Base-by-base conservation (phyloP, 768 basidiomycete species). In the Chalciporus sphaerocephalus region DNA sequence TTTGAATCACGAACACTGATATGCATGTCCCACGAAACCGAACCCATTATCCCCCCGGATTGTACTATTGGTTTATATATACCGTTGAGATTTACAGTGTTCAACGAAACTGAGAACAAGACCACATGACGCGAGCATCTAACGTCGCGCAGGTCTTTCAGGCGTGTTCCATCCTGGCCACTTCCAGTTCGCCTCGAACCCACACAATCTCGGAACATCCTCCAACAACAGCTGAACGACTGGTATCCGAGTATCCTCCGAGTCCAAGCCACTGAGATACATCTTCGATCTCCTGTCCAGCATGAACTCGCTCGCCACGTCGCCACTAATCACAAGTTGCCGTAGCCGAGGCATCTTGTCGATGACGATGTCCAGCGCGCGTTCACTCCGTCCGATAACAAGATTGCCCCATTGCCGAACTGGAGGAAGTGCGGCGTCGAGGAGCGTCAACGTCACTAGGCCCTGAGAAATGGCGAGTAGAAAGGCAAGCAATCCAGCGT, bases 271-370 rank as follows among this genome's bases (percentile, higher is more conserved):
- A 6, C 40, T 54, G 13, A 51, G 18, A 18, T 60, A 59, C 44
- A 41, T 46, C 44, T 41, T 60, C 9, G 55, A 49, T 41, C 55
- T 40, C 10, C 58, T 45, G 39, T 52, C 55, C 5, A 60, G 28
- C 58, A 59, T 60, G 9, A 57, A 49, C 36, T 59, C 58, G 24
- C 52, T 60, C 34, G 58, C 58, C 8, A 57, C 52, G 32, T 59
- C 58, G 5, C 58, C 58, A 6, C 58, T 12, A 21, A 59, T 54
- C 35, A 47, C 32, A 2, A 60, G 38, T 25, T 58, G 52, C 6
- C 39, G 24, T 17, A 60, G 23, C 20, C 46, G 41, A 2, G 37
- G 37, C 55, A 59, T 57, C 44, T 46, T 60, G 42, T 52, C 52
- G n/a, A 54, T 28, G 30, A 33, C 44, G 21, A 24, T 27, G 9